Percentiles rank a stretch among this genome's conserved stretches.
phyloP scores from a whole-genome alignment of 2,329 filamentous ascomycete genomes.

The Epichloe coenophiala region DNA sequence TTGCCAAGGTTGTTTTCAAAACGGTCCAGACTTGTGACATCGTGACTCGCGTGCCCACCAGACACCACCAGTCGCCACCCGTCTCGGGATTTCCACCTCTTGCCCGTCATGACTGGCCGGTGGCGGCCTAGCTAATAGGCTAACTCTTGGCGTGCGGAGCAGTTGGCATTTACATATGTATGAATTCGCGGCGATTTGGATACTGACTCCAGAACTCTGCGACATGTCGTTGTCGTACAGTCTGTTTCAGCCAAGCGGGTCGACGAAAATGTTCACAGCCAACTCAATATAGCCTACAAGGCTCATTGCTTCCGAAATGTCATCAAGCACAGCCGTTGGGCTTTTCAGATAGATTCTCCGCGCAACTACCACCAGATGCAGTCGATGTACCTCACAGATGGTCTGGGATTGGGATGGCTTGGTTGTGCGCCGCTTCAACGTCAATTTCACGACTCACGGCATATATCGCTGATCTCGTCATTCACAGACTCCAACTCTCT shows the following conservation, averaged over 20 bases:
- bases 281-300: neutral
- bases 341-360: neutral
- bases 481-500: too few species aligned
- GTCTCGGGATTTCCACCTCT: neutral
- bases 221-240: neutral
- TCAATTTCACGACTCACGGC: too few species aligned
- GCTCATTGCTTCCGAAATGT: neutral
- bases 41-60: neutral
- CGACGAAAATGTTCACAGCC: neutral
- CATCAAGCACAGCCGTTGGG: neutral
- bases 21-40: neutral
- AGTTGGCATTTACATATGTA: too few species aligned
- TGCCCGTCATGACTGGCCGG: neutral
- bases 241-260: neutral
- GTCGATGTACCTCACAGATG: too few species aligned
- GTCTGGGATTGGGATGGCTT: too few species aligned
- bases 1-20: neutral
- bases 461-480: too few species aligned
- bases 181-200: neutral
- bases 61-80: too few species aligned
- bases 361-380: too few species aligned
- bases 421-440: too few species aligned
- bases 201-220: neutral
- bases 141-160: too few species aligned
- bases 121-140: too few species aligned